phyloP scores from a whole-genome alignment of 192 early-diverging fungal genomes.

The Phlyctochytrium planicorne region DNA sequence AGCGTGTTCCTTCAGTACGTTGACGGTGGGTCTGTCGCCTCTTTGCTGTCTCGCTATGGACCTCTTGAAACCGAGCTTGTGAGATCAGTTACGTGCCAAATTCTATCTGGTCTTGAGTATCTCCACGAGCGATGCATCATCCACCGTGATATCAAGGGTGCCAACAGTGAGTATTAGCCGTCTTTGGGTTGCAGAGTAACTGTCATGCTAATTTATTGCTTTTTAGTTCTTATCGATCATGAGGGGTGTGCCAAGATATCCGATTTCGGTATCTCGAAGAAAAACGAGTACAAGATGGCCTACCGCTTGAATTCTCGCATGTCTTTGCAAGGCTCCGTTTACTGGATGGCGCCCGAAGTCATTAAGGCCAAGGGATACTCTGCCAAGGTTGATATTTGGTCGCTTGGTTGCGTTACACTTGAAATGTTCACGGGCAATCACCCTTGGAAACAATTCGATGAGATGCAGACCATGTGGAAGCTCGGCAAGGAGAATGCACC shows the following conservation, averaged over 20 bases:
- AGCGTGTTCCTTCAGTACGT: constrained; percentile 98
- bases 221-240: constrained; percentile 70
- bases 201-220: neutral
- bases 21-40: constrained; percentile 91
- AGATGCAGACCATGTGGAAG: constrained; percentile 65
- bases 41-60: constrained; percentile 81
- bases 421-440: constrained; percentile 98
- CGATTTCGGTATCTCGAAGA: constrained; percentile 98
- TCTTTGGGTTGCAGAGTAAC: neutral
- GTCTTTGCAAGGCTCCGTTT: constrained; percentile 92
- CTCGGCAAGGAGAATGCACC: constrained; percentile 77
- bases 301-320: constrained; percentile 47
- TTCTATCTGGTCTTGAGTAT: constrained; percentile 89
- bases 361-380: constrained; percentile 87
- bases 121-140: constrained; percentile 93
- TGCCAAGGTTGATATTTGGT: constrained; percentile 70
- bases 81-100: constrained; percentile 84
- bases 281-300: constrained; percentile 59
- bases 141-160: constrained; percentile 98
- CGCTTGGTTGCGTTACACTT: constrained; percentile 91
- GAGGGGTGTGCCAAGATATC: constrained; percentile 95
- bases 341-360: constrained; percentile 99
- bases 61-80: constrained; percentile 83
- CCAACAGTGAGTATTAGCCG: constrained; percentile 57
- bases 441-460: constrained; percentile 66